Evolutionary conservation across 2,329 filamentous ascomycete species (phyloP), one percentile per base, ranked within the genome.

Genomic region (Apiospora arundinis): DNA sequence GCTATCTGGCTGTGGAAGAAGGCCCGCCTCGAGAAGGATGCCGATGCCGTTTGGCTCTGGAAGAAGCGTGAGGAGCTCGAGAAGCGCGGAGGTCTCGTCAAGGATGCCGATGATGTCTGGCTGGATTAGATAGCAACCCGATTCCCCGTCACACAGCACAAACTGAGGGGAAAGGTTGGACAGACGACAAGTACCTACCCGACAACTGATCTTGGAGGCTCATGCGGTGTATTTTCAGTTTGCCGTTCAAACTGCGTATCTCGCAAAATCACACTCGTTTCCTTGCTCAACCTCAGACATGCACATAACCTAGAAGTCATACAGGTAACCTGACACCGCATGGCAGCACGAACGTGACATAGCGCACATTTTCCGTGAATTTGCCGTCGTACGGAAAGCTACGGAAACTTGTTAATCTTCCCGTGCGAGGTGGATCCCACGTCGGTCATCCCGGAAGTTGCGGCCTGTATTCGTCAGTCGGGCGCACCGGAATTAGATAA

Each of bases 1-100:
- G 71, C 70, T 16, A 56, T 74, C 49, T 74, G 72, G 73, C 66
- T 74, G 48, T 74, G 73, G 73, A 72, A 74, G 23, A 69, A 52
- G 44, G 44, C 44, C 14, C 44, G 7, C 1, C 44, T 46, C 44
- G 44, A 46, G 44, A 48, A 48, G 21, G 45, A 48, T 9, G 45
- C 45, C 45, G 45, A 48, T 9, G 45, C 45, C 6, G 45, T 48
- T 8, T 48, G 45, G 45, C 45, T 48, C 18, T 48, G 45, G 45
- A 48, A 48, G 45, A 48, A 48, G 45, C 44, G 44, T 3, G 44
- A 46, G 44, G 44, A 46, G 44, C 44, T 46, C 44, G 44, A 46
- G 44, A 46, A 46, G 12, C 44, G 44, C 7, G 45, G 18, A 7
- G 8, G 3, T n/a, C 45, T 48, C 45, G 45, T n/a, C 18, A 48